Evolutionary conservation across 768 basidiomycete genomes (phyloP).

Genomic region (Tricholoma sp.): DNA sequence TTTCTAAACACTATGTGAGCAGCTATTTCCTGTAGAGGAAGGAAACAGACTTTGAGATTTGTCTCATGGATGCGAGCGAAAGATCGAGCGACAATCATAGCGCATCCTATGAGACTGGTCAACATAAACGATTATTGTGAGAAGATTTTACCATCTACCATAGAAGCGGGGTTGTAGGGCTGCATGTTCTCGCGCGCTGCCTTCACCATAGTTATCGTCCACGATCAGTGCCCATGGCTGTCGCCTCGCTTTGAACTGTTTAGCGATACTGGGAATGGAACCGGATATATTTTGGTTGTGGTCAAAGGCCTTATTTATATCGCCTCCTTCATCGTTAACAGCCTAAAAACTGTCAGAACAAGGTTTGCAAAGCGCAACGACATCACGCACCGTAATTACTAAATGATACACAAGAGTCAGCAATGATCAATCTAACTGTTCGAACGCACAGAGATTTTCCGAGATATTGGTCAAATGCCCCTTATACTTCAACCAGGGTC

Average conservation of each 20-base stretch:
- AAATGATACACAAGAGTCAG: conserved; percentile 1
- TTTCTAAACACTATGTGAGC: conserved; percentile 52
- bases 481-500: conserved; percentile 99
- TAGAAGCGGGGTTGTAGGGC: conserved; percentile 96
- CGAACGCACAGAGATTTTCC: conserved; percentile 78
- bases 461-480: conserved; percentile 95
- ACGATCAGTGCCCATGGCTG: conserved; percentile 94
- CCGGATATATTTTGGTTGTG: conserved; percentile 56
- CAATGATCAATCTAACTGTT: neutral
- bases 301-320: conserved; percentile 90
- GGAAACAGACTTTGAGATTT: conserved; percentile 71
- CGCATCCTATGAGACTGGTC: conserved; percentile 52
- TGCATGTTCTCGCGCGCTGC: conserved; percentile 96
- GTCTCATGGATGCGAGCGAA: conserved; percentile 99
- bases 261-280: conserved; percentile 88
- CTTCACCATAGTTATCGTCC: conserved; percentile 97
- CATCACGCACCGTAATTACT: conserved; percentile 74
- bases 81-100: conserved; percentile 83
- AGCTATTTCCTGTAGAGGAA: neutral
- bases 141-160: conserved; percentile 36
- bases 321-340: conserved; percentile 90
- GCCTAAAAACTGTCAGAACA: conserved; percentile 42
- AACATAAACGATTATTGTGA: neutral
- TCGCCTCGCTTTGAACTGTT: conserved; percentile 74
- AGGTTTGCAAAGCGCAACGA: neutral